These are phyloP conservation scores for Cercospora sojina DNA, from an alignment of 2,329 filamentous ascomycete species.

Conservation along the genomic window DNA sequence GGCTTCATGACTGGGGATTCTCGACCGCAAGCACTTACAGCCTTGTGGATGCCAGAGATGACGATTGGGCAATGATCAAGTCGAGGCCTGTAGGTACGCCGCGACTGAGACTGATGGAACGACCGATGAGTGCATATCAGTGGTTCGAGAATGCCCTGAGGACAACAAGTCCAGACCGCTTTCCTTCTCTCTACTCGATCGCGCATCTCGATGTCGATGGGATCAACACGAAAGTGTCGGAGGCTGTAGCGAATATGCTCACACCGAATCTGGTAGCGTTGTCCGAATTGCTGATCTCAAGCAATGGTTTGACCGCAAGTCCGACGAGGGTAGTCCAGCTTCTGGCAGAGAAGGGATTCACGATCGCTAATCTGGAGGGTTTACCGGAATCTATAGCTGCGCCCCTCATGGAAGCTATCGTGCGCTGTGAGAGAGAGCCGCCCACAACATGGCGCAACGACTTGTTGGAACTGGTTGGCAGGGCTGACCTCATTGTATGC, in stretches of 20 bases:
- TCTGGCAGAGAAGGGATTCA: slow-evolving; percentile 70
- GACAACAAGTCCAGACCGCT: slow-evolving; percentile 20
- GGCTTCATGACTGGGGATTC: slow-evolving; percentile 65
- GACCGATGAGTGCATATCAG: slow-evolving; percentile 31
- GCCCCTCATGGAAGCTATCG: slow-evolving; percentile 78
- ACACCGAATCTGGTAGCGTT: slow-evolving; percentile 31
- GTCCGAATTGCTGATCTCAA: slow-evolving; percentile 29
- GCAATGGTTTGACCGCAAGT: slow-evolving; percentile 25
- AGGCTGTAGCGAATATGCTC: slow-evolving; percentile 15
- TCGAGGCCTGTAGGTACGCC: slow-evolving; percentile 14
- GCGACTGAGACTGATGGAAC: slow-evolving; percentile 27
- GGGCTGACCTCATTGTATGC: slow-evolving; percentile 68
- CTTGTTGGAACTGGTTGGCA: slow-evolving; percentile 72
- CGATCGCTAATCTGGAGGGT: slow-evolving; percentile 68
- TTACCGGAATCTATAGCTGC: slow-evolving; percentile 81
- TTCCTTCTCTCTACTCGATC: slow-evolving; percentile 30
- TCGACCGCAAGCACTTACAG: slow-evolving; percentile 56
- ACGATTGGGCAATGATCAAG: slow-evolving; percentile 45
- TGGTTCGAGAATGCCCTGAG: slow-evolving; percentile 36
- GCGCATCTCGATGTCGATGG: slow-evolving; percentile 24
- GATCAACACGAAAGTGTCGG: slow-evolving; percentile 4
- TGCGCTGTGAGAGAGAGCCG: slow-evolving; percentile 78
- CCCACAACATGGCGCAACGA: slow-evolving; percentile 71
- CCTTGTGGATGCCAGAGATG: slow-evolving; percentile 58
- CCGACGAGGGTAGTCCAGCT: slow-evolving; percentile 48